Conservation (phyloP, 2,329 filamentous ascomycete species). For the Nothophaeocryptopus gaeumannii region DNA sequence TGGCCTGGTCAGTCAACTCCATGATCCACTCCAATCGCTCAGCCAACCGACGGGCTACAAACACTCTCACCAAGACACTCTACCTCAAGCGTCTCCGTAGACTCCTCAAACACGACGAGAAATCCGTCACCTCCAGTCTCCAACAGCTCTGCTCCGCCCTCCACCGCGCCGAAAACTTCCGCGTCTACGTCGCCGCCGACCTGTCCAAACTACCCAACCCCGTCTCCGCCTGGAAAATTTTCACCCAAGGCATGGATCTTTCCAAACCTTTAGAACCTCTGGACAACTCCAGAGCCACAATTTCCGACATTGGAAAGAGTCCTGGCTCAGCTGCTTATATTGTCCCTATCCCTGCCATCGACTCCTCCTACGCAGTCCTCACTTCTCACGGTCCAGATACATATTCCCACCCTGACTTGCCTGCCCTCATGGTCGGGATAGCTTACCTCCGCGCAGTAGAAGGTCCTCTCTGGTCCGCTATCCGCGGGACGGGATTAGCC, state of each 20-base stretch:
- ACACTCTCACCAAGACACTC: slow-evolving; percentile 78
- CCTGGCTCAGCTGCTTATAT: slow-evolving; percentile 76
- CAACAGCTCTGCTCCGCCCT: slow-evolving; percentile 71
- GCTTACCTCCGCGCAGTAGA: slow-evolving; percentile 91
- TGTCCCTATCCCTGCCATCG: slow-evolving; percentile 85
- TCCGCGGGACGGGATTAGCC: slow-evolving; percentile 88
- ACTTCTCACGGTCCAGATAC: slow-evolving; percentile 71
- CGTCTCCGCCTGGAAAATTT: slow-evolving; percentile 72
- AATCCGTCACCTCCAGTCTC: slow-evolving; percentile 72
- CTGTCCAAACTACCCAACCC: slow-evolving; percentile 70
- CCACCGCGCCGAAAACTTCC: slow-evolving; percentile 81
- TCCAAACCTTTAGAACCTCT: slow-evolving; percentile 64
- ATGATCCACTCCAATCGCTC: slow-evolving; percentile 78
- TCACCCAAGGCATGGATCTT: slow-evolving; percentile 54
- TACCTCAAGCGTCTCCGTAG: slow-evolving; percentile 85
- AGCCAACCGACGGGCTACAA: slow-evolving; percentile 72
- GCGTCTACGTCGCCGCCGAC: slow-evolving; percentile 79
- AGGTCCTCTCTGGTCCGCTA: slow-evolving; percentile 88
- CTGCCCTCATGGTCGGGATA: slow-evolving; percentile 81
- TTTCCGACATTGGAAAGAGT: slow-evolving; percentile 70
- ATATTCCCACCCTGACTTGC: slow-evolving; percentile 72
- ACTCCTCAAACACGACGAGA: slow-evolving; percentile 72
- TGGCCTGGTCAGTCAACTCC: slow-evolving; percentile 62
- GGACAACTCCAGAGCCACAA: slow-evolving; percentile 64
- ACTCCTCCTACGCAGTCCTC: slow-evolving; percentile 83